Conservation (phyloP, 345 rosid genomes). For the Fremontodendron californicum region DNA sequence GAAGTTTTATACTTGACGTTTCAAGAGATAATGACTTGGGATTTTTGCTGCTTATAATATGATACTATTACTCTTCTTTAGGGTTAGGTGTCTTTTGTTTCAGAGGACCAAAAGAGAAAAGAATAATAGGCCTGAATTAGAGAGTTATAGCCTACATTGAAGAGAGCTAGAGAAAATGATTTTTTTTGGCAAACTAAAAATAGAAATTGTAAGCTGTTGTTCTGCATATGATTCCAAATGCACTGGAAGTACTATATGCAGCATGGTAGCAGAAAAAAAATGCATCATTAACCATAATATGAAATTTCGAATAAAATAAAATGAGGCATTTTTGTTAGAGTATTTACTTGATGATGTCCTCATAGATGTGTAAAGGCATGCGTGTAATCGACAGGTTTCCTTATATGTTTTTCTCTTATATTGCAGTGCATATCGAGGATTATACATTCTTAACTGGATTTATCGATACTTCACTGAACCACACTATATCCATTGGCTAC, state of each 20-base stretch:
- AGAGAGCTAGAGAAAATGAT: neutral
- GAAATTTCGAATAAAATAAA: neutral
- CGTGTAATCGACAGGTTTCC: neutral
- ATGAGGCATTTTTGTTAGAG: neutral
- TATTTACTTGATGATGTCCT: neutral
- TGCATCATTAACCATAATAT: neutral
- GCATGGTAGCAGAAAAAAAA: neutral
- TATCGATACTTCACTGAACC: conserved; percentile 63
- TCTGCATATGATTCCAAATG: neutral
- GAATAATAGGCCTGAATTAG: neutral
- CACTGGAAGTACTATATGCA: neutral
- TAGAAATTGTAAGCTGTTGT: neutral
- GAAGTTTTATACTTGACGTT: neutral
- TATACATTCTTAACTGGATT: conserved; percentile 61
- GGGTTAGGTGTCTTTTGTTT: neutral
- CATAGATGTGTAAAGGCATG: neutral
- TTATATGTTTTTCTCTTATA: neutral
- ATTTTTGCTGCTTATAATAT: neutral
- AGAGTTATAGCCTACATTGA: neutral
- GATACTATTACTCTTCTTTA: neutral
- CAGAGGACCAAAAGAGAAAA: neutral
- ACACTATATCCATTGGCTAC: conserved; percentile 58
- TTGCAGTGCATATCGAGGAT: conserved; percentile 56
- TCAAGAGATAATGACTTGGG: neutral
- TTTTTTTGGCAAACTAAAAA: neutral